Evolutionary conservation across 768 basidiomycete species (phyloP).

Genomic region (Clitopilus hobsonii): DNA sequence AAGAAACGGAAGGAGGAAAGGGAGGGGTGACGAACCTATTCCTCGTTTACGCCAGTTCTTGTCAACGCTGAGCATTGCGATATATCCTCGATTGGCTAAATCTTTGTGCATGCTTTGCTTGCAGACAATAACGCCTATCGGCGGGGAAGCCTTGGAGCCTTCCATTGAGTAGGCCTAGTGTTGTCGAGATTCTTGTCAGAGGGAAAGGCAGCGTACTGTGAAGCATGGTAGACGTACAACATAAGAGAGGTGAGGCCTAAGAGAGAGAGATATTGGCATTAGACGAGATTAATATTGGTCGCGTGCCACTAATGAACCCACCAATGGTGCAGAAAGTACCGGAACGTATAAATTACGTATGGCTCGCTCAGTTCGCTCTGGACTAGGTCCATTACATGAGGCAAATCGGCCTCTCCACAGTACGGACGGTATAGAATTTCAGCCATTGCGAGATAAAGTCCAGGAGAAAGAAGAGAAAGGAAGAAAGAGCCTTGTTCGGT

Average conservation of each 20-base stretch:
- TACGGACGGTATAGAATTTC: constrained; percentile 68
- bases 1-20: constrained; percentile 35
- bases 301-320: constrained; percentile 38
- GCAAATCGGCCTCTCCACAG: constrained; percentile 70
- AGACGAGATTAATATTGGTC: constrained; percentile 14
- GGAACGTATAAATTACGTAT: constrained; percentile 93
- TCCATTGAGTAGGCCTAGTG: constrained; percentile 51
- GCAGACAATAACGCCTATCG: constrained; percentile 93
- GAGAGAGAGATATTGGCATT: constrained; percentile 13
- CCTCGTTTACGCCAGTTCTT: constrained; percentile 84
- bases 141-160: constrained; percentile 36
- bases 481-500: not conserved
- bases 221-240: constrained; percentile 39
- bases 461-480: not conserved
- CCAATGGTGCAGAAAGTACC: constrained; percentile 97
- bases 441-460: constrained; percentile 16
- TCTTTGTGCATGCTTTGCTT: constrained; percentile 90
- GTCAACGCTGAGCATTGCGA: constrained; percentile 94
- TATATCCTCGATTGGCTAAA: constrained; percentile 82
- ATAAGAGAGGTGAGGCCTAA: constrained; percentile 86
- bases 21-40: constrained; percentile 63
- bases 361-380: constrained; percentile 94
- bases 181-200: not conserved
- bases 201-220: not conserved
- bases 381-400: constrained; percentile 81